These are phyloP conservation scores for Aspergillus saccharolyticus DNA, from an alignment of 495 filamentous ascomycete genomes.

Conservation along the genomic window DNA sequence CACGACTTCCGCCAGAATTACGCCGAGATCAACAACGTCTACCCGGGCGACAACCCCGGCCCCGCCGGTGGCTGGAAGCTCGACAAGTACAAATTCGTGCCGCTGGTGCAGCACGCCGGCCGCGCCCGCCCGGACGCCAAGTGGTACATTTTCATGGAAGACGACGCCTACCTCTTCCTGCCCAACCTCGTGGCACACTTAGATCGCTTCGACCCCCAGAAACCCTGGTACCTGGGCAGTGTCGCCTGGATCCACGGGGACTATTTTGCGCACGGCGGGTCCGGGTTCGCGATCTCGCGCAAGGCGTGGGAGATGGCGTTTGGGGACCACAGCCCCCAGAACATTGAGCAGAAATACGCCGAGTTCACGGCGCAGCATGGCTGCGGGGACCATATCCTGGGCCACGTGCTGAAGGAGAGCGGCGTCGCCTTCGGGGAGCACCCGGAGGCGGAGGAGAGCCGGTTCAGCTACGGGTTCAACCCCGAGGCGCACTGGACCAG, in stretches of 20 bases:
- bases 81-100: constrained; percentile 48
- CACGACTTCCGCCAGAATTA: constrained; percentile 20
- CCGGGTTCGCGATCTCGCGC: constrained; percentile 53
- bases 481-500: constrained; percentile 36
- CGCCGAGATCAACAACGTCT: constrained; percentile 18
- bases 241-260: constrained; percentile 37
- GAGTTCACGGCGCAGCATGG: constrained; percentile 36
- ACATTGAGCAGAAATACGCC: constrained; percentile 32
- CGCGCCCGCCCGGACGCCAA: constrained; percentile 39
- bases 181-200: constrained; percentile 50
- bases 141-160: constrained; percentile 61
- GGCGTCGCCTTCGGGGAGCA: constrained; percentile 21
- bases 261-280: constrained; percentile 55
- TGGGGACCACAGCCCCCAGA: constrained; percentile 24
- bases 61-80: constrained; percentile 36
- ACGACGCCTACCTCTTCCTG: constrained; percentile 57
- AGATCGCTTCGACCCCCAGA: constrained; percentile 33
- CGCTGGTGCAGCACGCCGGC: constrained; percentile 40
- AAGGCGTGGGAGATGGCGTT: constrained; percentile 41
- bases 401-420: constrained; percentile 42
- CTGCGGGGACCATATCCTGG: constrained; percentile 47
- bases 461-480: constrained; percentile 45
- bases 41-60: constrained; percentile 18
- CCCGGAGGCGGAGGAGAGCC: constrained; percentile 25
- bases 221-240: constrained; percentile 50